Conservation (phyloP, 805 yeast genomes). For the Wickerhamomyces silvicola region DNA sequence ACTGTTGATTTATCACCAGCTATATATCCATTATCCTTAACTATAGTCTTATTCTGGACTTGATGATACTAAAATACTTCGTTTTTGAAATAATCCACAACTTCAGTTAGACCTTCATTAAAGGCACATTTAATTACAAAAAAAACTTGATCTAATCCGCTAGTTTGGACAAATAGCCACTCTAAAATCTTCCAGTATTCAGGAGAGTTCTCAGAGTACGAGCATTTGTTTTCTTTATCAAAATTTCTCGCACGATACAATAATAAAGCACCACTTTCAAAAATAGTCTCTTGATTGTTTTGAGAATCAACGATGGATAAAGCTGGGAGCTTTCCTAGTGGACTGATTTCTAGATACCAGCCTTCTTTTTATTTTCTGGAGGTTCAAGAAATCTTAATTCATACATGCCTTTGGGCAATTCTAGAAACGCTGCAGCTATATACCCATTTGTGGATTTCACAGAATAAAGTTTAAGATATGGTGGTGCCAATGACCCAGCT, state of each 20-base stretch:
- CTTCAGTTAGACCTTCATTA: neutral
- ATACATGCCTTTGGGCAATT: conserved; percentile 24
- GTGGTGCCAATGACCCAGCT: conserved; percentile 20
- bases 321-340: conserved; percentile 54
- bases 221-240: conserved; percentile 39
- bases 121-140: neutral
- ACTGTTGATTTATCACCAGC: neutral
- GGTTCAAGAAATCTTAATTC: conserved; percentile 32
- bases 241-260: conserved; percentile 48
- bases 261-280: conserved; percentile 53
- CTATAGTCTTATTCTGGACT: neutral
- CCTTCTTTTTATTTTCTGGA: conserved; percentile 34
- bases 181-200: conserved; percentile 42
- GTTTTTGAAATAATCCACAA: neutral
- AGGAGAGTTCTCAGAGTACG: conserved; percentile 21
- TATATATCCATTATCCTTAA: neutral
- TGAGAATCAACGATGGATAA: conserved; percentile 25
- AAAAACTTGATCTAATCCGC: neutral
- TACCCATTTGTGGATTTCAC: conserved; percentile 29
- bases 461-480: conserved; percentile 33
- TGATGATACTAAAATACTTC: neutral
- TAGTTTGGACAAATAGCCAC: conserved; percentile 41
- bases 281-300: conserved; percentile 34
- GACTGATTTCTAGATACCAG: conserved; percentile 45
- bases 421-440: conserved; percentile 26